A percentile compares a stretch with the other conserved stretches of the same genome.
These are phyloP conservation scores for Xylariaceae sp. DNA, from an alignment of 2,329 filamentous ascomycete species.

Conservation along the genomic window DNA sequence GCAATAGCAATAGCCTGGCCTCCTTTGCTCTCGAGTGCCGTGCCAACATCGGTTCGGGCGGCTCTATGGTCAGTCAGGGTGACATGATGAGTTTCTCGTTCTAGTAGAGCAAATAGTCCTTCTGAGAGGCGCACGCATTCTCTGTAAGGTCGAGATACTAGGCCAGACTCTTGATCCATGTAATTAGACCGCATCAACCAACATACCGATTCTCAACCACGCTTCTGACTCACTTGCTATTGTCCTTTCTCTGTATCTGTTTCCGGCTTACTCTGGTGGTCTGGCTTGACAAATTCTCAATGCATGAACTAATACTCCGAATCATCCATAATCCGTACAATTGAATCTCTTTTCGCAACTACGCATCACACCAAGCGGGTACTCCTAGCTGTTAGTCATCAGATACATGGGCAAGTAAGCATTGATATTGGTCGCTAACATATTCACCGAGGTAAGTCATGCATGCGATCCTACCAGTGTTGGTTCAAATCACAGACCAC, in stretches of 20 bases:
- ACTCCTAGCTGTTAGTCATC: too few species aligned
- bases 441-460: too few species aligned
- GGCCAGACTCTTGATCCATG: neutral
- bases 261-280: neutral
- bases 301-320: too few species aligned
- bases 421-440: too few species aligned
- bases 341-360: too few species aligned
- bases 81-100: neutral
- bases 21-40: slow-evolving; percentile 4
- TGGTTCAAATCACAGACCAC: neutral
- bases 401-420: too few species aligned
- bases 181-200: neutral
- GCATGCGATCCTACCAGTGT: too few species aligned
- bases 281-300: neutral
- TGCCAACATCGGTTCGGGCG: neutral
- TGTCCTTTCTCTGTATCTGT: neutral
- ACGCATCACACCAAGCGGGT: too few species aligned
- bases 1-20: slow-evolving; percentile 1
- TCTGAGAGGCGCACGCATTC: neutral
- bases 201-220: neutral
- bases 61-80: neutral
- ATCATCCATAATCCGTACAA: too few species aligned
- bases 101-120: too few species aligned
- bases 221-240: neutral
- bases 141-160: slow-evolving; percentile 8